Conservation (phyloP, 2,329 filamentous ascomycete genomes). For the Aspergillus oerlinghausenensis region DNA sequence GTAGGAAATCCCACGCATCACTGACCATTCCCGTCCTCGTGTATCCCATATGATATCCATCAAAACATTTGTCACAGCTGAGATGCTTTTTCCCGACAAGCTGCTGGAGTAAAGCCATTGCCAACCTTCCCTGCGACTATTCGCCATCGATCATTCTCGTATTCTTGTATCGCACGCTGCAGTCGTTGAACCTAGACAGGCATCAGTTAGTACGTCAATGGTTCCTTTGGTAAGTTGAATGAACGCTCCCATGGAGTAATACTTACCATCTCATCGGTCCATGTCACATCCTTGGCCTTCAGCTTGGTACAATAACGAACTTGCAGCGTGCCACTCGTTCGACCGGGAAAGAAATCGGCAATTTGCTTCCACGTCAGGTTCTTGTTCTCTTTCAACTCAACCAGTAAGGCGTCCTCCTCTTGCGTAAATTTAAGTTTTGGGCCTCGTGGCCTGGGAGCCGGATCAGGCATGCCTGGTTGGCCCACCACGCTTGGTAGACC, state of each 20-base stretch:
- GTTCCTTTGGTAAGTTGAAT: background rate
- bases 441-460: conserved; percentile 73
- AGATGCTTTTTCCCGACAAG: conserved; percentile 75
- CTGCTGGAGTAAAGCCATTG: conserved; percentile 78
- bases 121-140: conserved; percentile 88
- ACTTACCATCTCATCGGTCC: conserved; percentile 84
- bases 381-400: conserved; percentile 91
- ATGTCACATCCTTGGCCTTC: conserved; percentile 87
- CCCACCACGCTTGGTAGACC: conserved; percentile 81
- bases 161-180: conserved; percentile 37
- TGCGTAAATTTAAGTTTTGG: conserved; percentile 92
- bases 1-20: background rate
- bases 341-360: conserved; percentile 88
- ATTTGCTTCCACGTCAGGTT: conserved; percentile 97
- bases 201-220: conserved; percentile 9
- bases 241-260: background rate
- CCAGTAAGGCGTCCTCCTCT: conserved; percentile 81
- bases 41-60: background rate
- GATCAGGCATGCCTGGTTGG: conserved; percentile 78
- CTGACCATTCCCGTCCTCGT: background rate
- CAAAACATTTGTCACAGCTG: conserved; percentile 20
- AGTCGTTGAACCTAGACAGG: conserved; percentile 32
- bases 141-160: conserved; percentile 73
- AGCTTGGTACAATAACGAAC: conserved; percentile 93
- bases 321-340: conserved; percentile 84